Evolutionary conservation across 306 rosid species (phyloP), one percentile per base, ranked within the genome.

Genomic region (Sophora flavescens): DNA sequence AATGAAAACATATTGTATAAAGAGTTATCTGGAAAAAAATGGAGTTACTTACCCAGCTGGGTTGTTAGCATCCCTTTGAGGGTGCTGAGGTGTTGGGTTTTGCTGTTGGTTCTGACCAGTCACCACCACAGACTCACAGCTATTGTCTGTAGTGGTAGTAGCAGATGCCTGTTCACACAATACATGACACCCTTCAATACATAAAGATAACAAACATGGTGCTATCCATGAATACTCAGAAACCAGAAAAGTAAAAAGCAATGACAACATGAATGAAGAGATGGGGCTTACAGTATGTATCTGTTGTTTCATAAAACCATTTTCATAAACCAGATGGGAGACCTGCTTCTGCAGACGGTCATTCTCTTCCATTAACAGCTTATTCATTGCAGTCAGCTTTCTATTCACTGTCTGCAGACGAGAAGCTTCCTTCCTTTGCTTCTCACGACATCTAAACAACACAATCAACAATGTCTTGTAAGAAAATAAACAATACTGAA

Each of bases 51-150:
- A 95, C 98, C 97, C 98, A 82, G 97, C 98, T 92, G 97, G 98
- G 98, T 95, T 91, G 87, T 86, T 95, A 8, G 88, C 96, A 85
- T 95, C 98, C 92, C 92, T 85, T 11, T 89, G 87, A 39, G 97
- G 91, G 78, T 88, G 98, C 96, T 89, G 96, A 87, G 95, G 85
- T 17, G 91, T 85, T 95, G 96, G 96, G 92, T 92, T 95, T 86
- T 86, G 97, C 95, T 95, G 97, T 88, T 90, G 97, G 53, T 87
- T 85, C 85, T 94, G 98, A 95, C 98, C 98, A 82, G 90, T 95
- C 96, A 95, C 84, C 86, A 95, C 98, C 91, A 95, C 98, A 86
- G 98, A 95, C 91, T 95, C 97, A 84, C 98, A 95, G 93, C 97
- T 95, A 86, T 86, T 90, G 88, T 95, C 97, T 76, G 98, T 92